phyloP scores from a whole-genome alignment of 331 rosid species.

The Erythrophleum ivorense region DNA sequence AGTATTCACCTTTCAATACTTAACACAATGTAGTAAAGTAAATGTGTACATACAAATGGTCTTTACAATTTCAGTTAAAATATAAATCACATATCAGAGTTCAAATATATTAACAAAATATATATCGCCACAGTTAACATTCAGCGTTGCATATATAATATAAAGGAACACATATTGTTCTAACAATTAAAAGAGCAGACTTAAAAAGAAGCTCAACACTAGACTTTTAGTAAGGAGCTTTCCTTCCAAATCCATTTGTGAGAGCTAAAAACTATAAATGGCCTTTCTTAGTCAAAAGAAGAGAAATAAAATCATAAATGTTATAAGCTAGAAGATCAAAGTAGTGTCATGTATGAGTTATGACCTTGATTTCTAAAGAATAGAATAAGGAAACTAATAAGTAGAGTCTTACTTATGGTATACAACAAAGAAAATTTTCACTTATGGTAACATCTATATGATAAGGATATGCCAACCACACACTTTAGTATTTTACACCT shows the following conservation, averaged over 20 bases:
- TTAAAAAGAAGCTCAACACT: conserved; percentile 36
- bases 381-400: neutral
- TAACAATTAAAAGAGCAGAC: conserved; percentile 26
- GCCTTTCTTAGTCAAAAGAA: conserved; percentile 48
- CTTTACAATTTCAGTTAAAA: neutral
- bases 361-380: conserved; percentile 14
- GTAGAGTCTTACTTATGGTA: neutral
- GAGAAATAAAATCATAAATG: conserved; percentile 21
- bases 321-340: conserved; percentile 14
- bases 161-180: neutral
- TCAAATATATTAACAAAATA: neutral
- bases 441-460: no score
- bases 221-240: conserved; percentile 68
- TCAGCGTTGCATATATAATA: conserved; percentile 17
- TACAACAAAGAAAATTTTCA: conserved; percentile 7
- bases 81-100: no score
- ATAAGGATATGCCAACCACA: no score
- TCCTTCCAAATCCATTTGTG: conserved; percentile 70
- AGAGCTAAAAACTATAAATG: conserved; percentile 35
- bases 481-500: no score
- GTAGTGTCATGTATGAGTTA: conserved; percentile 10
- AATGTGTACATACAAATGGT: conserved; percentile 25
- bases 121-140: neutral
- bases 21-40: conserved; percentile 2
- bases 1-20: conserved; percentile 25